Percentiles rank a stretch among this genome's conserved stretches.
These are phyloP conservation scores for Anisodus tanguticus DNA, from an alignment of 257 asterid genomes.

Conservation along the genomic window DNA sequence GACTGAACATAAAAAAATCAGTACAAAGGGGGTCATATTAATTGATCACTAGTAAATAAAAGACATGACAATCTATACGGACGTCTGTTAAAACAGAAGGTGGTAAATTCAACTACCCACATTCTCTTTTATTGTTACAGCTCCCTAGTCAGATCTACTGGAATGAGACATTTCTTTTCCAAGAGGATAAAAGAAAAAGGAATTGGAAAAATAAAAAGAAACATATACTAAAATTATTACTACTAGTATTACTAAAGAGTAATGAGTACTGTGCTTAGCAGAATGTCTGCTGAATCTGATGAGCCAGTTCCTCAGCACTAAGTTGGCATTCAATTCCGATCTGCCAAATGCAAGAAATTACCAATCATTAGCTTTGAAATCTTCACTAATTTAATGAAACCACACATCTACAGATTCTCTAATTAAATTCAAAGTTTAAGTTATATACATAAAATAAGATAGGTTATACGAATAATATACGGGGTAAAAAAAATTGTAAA, in stretches of 20 bases:
- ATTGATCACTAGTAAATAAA: constrained; percentile 10
- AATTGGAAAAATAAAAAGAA: not conserved
- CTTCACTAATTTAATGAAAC: not conserved
- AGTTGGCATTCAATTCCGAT: constrained; percentile 96
- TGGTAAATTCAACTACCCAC: constrained; percentile 17
- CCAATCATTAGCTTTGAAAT: constrained; percentile 30
- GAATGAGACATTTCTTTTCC: not conserved
- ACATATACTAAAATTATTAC: not conserved
- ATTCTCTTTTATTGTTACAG: constrained; percentile 22
- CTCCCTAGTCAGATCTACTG: constrained; percentile 23
- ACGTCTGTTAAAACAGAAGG: not conserved
- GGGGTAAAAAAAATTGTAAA: not conserved
- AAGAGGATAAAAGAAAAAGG: not conserved
- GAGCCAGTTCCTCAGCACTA: constrained; percentile 94
- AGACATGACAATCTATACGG: constrained; percentile 18
- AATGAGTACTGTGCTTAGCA: constrained; percentile 47
- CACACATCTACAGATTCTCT: not conserved
- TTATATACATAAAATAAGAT: not conserved
- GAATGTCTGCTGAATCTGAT: constrained; percentile 88
- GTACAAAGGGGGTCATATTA: not conserved
- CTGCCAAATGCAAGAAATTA: constrained; percentile 41
- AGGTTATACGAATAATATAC: not conserved
- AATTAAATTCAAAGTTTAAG: not conserved
- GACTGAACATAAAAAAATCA: not conserved
- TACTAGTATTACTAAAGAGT: constrained; percentile 6